Evolutionary conservation across 768 basidiomycete genomes (phyloP), one percentile per base, ranked within the genome.

Genomic region (Candolleomyces aberdarensis): DNA sequence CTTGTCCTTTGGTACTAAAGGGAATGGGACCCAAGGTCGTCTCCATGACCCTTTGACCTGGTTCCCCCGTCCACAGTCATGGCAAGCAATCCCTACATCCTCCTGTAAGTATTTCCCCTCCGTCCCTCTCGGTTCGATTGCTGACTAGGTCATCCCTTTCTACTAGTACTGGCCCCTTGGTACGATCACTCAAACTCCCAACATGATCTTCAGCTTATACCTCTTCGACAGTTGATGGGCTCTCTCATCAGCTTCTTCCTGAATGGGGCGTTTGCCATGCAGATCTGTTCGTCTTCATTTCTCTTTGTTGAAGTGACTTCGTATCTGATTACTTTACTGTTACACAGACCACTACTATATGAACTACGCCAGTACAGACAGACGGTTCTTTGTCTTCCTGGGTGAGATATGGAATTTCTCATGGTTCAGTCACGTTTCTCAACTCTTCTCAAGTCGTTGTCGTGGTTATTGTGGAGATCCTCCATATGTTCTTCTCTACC

Each of bases 231-330:
- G 54, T 39, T 56, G 15, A 56, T 56, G 54, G 54, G 54, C 39
- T 56, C 54, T 7, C 39, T 56, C 39, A 13, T 56, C 54, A 56
- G 54, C 22, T 56, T 41, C 40, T 56, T 56, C 54, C 54, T 56
- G 39, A 56, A 56, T 29, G 54, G 54, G 19, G 54, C 54, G 4
- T 56, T 56, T 56, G 54, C 54, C 40, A 56, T 56, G 54, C 54
- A 56, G 40, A 56, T 56, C 13, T 56, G 54, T 56, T 43, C 40
- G 52, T 32, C 52, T 17, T 43, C 29, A 20, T 9, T 26, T 3
- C 3, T 36, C 36, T 8, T 11, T 5, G 36, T 36, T 36, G 8
- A 36, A 36, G 36, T 36, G 36, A 36, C 6, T 36, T 7, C 11
- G 6, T 36, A 36, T 36, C 36, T 36, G 36, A 36, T 36, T 11